phyloP scores from a whole-genome alignment of 306 rosid genomes.

The Mimosa bimucronata region DNA sequence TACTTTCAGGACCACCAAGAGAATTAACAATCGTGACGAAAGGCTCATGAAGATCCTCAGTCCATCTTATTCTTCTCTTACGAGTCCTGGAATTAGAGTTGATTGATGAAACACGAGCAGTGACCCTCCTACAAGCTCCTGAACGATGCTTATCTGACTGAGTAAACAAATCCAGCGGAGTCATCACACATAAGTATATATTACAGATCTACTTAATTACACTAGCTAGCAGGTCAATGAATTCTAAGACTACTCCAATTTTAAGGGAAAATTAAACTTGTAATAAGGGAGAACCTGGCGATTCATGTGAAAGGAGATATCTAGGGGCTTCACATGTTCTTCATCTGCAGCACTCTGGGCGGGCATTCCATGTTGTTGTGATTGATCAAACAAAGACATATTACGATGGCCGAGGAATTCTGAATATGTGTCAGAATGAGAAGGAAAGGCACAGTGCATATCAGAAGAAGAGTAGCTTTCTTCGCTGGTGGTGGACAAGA shows the following conservation, averaged over 20 bases:
- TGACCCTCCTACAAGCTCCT: constrained; percentile 25
- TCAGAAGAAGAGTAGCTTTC: constrained; percentile 39
- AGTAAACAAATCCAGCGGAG: constrained; percentile 21
- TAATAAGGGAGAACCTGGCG: constrained; percentile 34
- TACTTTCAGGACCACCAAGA: constrained; percentile 49
- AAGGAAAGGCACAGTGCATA: constrained; percentile 14
- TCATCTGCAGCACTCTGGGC: constrained; percentile 17
- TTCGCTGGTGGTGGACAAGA: constrained; percentile 37
- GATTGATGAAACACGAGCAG: constrained; percentile 28
- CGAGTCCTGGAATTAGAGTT: constrained; percentile 25
- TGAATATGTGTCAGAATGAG: constrained; percentile 2
- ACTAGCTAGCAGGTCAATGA: not conserved
- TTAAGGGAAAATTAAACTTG: too few relatives aligned
- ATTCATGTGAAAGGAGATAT: constrained; percentile 42
- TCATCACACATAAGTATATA: not conserved
- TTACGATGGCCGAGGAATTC: constrained; percentile 17
- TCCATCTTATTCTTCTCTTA: constrained; percentile 51
- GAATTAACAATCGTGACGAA: constrained; percentile 33
- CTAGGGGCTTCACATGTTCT: constrained; percentile 19
- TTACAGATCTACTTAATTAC: not conserved
- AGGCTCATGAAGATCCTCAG: constrained; percentile 42
- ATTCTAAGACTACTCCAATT: not conserved
- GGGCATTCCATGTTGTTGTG: constrained; percentile 24
- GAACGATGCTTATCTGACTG: constrained; percentile 38
- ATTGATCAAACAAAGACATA: constrained; percentile 13